These are phyloP conservation scores for Sugiyamaella qingdaonensis DNA, from an alignment of 805 yeast species.

Conservation along the genomic window DNA sequence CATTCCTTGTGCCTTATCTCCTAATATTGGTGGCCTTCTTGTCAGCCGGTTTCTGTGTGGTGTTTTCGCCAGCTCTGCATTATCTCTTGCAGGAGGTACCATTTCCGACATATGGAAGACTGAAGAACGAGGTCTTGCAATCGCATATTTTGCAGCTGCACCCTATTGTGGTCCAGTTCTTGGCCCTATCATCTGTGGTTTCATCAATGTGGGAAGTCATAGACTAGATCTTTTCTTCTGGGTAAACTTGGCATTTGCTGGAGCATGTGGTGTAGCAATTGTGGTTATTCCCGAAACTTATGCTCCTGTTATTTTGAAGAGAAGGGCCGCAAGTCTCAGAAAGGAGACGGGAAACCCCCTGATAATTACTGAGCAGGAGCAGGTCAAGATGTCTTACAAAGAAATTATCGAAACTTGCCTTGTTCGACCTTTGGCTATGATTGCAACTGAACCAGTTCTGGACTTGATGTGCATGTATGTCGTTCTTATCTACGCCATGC, in stretches of 20 bases:
- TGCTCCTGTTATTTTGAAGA: slow-evolving; percentile 79
- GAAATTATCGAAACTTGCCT: slow-evolving; percentile 68
- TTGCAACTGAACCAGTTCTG: slow-evolving; percentile 76
- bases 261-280: slow-evolving; percentile 68
- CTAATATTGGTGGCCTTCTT: slow-evolving; percentile 73
- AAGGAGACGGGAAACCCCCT: slow-evolving; percentile 77
- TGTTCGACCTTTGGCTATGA: slow-evolving; percentile 71
- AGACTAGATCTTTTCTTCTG: slow-evolving; percentile 66
- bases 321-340: slow-evolving; percentile 64
- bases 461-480: slow-evolving; percentile 81
- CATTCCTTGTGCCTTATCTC: slow-evolving; percentile 81
- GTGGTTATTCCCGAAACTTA: slow-evolving; percentile 83
- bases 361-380: slow-evolving; percentile 94
- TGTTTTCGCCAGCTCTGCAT: slow-evolving; percentile 76
- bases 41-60: slow-evolving; percentile 87
- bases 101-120: slow-evolving; percentile 84
- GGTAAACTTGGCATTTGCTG: slow-evolving; percentile 92
- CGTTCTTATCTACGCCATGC: slow-evolving; percentile 81
- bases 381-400: slow-evolving; percentile 64
- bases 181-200: slow-evolving; percentile 86
- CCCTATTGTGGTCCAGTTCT: slow-evolving; percentile 92
- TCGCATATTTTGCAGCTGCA: slow-evolving; percentile 86
- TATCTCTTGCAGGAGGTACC: slow-evolving; percentile 86
- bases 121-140: slow-evolving; percentile 79
- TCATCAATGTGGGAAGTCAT: slow-evolving; percentile 67